Evolutionary conservation across 225 moss, liverwort and hornwort genomes (phyloP).

Genomic region (Pleurozium schreberi): DNA sequence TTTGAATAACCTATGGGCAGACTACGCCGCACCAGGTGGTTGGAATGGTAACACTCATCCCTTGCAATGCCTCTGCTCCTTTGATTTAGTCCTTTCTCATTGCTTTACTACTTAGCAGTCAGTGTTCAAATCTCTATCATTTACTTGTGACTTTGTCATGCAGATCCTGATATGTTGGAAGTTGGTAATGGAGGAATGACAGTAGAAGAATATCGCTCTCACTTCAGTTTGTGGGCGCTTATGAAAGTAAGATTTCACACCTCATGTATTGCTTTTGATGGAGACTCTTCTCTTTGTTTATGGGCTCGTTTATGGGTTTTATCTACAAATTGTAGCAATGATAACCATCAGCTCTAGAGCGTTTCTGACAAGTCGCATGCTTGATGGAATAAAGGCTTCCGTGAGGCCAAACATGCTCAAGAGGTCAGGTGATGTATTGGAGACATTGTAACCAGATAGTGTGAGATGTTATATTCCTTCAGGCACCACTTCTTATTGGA

Average conservation of each 20-base stretch:
- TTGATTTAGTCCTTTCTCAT: not conserved
- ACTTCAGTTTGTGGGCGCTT: constrained; percentile 92
- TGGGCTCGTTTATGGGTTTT: not conserved
- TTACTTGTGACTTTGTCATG: not conserved
- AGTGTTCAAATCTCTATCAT: not conserved
- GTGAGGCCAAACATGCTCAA: not conserved
- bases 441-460: not conserved
- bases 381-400: not conserved
- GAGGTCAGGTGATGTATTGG: not conserved
- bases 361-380: not conserved
- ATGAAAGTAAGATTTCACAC: constrained; percentile 47
- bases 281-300: not conserved
- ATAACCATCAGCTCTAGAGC: not conserved
- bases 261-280: not conserved
- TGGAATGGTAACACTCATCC: constrained; percentile 45
- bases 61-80: not conserved
- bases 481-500: constrained; percentile 92
- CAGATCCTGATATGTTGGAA: constrained; percentile 99
- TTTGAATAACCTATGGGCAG: constrained; percentile 46
- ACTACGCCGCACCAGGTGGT: constrained; percentile 44
- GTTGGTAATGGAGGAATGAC: constrained; percentile 96
- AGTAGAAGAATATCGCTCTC: constrained; percentile 63
- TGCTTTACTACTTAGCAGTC: not conserved
- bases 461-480: not conserved
- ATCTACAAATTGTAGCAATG: not conserved